Base-by-base conservation (phyloP, 2,329 filamentous ascomycete genomes). In the Penicillium brevicompactum region DNA sequence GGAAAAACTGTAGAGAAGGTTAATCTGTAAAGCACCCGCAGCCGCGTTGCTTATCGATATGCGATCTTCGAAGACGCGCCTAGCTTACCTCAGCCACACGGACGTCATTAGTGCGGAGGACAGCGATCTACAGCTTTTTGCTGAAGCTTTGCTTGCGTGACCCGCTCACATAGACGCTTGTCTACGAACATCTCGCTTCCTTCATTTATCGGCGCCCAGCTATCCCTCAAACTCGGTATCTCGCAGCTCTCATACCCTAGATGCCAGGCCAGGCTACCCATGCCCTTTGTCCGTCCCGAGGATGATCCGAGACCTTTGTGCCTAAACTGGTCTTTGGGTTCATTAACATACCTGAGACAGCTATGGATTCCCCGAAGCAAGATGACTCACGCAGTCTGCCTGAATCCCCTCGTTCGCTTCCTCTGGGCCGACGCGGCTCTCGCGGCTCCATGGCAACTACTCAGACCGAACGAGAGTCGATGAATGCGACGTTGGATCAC, bases 401-500 rank as follows among this genome's bases (percentile, higher is more conserved):
- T 24, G 68, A 72, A 22, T 78, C 78, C 22, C 75, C 78, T 10
- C 69, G 75, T 37, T 75, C 77, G 54, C 70, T 78, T 42, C 76
- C 76, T 10, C 72, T 78, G 37, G 76, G 75, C 40, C 72, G 74
- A 57, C 75, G 79, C 47, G 76, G 73, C n/a, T 84, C 82, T 21
- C 69, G 77, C 34, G 71, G 73, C 18, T 86, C 85, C 22, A 60
- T 81, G 14, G 76, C 56, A 4, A 55, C 77, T 22, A 75, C 80
- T 2, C 81, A 83, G 46, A 76, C 85, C 40, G 89, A 92, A 71
- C 89, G 85, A 69, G 89, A 91, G 59, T 87, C 90, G 54, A 81
- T 93, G 37, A 86, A 89, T 32, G 85, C 91, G 59, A 84, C 88
- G 16, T 85, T 97, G 57, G 89, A 96, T 74, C 87, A 90, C 66